Evolutionary conservation across 2,329 filamentous ascomycete species (phyloP), one percentile per base, ranked within the genome.

Genomic region (Colletotrichum sp.): DNA sequence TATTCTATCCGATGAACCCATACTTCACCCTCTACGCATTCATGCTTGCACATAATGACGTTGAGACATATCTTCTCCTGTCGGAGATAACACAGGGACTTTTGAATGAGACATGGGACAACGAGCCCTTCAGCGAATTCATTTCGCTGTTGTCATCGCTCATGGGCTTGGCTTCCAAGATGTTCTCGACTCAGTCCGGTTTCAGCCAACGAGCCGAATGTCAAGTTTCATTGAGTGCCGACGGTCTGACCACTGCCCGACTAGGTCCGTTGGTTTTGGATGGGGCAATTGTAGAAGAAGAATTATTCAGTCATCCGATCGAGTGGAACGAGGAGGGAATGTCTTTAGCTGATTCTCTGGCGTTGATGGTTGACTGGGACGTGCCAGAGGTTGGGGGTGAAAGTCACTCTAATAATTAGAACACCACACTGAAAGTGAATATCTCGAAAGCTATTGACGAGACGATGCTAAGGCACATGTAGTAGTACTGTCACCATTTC

Each of bases 341-440:
- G 36, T 43, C 4, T 43, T 43, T 43, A 9, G 36, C 16, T 18
- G 36, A 43, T 18, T 43, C 36, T 43, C 36, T 43, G 16, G 16
- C 16, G 0, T 43, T 43, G 2, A 5, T 43, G 16, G 16, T 43
- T 5, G 36, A 43, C 16, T 43, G 36, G 36, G 8, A 43, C 8
- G 36, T 43, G 4, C 4, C 36, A 1, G 16, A 3, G 4, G 0
- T 10, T 43, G 36, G 36, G 0, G 4, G 4, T 18, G 8, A 18
- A 5, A 43, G 36, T 5, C 4, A 43, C 16, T 18, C 4, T 8
- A 38, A 5, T 38, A 2, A 0, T 18, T 38, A 18, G 16, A 38
- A 3, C 4, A 3, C 36, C 2, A 5, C 0, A 38, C 7, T 3
- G 3, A 18, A 16, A 18, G 4, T 8, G 3, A 2, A 8, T 4